Evolutionary conservation across 1,284 basidiomycete species (phyloP).

Genomic region (Bjerkandera adusta): DNA sequence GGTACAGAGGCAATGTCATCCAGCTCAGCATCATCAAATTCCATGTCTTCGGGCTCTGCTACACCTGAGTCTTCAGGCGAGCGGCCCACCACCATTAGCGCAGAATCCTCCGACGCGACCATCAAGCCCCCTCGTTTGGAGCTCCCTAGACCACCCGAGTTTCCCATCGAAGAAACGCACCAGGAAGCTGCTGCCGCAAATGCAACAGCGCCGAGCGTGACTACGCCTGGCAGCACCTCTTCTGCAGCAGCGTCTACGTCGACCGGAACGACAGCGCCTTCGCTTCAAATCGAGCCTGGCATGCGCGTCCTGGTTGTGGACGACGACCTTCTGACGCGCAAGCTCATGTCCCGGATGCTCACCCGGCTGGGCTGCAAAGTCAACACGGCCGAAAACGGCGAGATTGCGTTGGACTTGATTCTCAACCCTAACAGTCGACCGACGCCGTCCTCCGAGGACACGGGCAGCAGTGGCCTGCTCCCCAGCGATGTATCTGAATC

Average conservation of each 20-base stretch:
- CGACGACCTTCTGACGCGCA: constrained; percentile 77
- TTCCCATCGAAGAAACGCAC: constrained; percentile 3
- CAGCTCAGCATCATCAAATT: constrained; percentile 13
- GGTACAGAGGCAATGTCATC: constrained; percentile 29
- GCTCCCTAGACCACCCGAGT: background rate
- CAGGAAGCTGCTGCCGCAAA: background rate
- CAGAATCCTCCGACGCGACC: constrained; percentile 5
- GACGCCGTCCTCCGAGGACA: constrained; percentile 34
- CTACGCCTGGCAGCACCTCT: constrained; percentile 21
- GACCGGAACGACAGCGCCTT: constrained; percentile 6
- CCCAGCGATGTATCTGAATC: constrained; percentile 14
- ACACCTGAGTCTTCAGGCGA: constrained; percentile 6
- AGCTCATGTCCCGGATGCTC: constrained; percentile 81
- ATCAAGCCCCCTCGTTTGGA: constrained; percentile 5
- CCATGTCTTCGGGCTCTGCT: constrained; percentile 9
- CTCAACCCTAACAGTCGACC: constrained; percentile 33
- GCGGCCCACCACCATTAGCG: background rate
- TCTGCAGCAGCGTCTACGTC: constrained; percentile 11
- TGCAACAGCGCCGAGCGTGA: background rate
- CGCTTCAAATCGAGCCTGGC: constrained; percentile 35
- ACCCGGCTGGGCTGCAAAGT: constrained; percentile 80
- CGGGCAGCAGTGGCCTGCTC: constrained; percentile 25
- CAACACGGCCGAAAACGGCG: constrained; percentile 84
- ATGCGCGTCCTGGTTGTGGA: constrained; percentile 74
- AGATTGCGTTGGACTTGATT: constrained; percentile 77